phyloP scores from a whole-genome alignment of 352 stramenopile species.

The Phytophthora pistaciae region DNA sequence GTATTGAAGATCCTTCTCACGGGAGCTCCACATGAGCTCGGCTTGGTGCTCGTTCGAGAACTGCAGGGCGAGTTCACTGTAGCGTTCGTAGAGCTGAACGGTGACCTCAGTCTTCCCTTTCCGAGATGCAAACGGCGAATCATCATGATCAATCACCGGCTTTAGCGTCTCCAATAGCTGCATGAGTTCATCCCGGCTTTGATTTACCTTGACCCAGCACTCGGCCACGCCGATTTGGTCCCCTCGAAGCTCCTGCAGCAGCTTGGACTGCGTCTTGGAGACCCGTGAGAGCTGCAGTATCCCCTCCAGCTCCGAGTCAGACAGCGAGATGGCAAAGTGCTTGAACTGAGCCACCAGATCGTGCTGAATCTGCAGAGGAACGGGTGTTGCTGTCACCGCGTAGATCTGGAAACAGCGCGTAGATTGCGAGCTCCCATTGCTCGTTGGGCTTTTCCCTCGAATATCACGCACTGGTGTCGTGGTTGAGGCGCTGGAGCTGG shows the following conservation, averaged over 20 bases:
- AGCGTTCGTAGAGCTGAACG: slow-evolving; percentile 27
- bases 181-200: slow-evolving; percentile 13
- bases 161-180: slow-evolving; percentile 17
- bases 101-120: slow-evolving; percentile 1
- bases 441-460: background rate
- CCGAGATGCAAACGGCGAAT: slow-evolving; percentile 23
- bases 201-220: slow-evolving; percentile 20
- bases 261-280: slow-evolving; percentile 4
- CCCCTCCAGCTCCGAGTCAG: slow-evolving; percentile 13
- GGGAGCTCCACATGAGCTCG: slow-evolving; percentile 19
- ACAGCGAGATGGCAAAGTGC: slow-evolving; percentile 31
- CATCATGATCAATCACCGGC: slow-evolving; percentile 2
- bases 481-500: background rate
- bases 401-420: slow-evolving; percentile 56
- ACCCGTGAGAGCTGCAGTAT: slow-evolving; percentile 12
- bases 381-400: slow-evolving; percentile 35
- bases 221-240: slow-evolving; percentile 20
- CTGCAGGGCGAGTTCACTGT: slow-evolving; percentile 22
- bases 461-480: background rate
- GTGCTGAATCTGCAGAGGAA: slow-evolving; percentile 25
- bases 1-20: slow-evolving; percentile 4
- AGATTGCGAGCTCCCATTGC: background rate
- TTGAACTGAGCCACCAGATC: slow-evolving; percentile 27
- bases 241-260: slow-evolving; percentile 28
- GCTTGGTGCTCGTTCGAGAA: slow-evolving; percentile 24